phyloP scores from a whole-genome alignment of 306 rosid genomes.

The Acacia crassicarpa region DNA sequence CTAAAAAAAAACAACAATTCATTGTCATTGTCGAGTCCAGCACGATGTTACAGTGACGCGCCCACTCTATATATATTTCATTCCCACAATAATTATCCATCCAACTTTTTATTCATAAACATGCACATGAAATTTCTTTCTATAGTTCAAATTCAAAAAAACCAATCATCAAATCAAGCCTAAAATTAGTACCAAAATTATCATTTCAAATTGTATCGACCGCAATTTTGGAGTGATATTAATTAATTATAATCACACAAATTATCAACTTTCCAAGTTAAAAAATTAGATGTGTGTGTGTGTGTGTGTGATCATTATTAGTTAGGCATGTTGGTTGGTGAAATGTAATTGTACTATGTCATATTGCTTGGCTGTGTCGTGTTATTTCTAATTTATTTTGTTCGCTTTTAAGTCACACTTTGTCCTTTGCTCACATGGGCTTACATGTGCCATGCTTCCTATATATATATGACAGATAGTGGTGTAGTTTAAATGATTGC shows the following conservation, averaged over 20 bases:
- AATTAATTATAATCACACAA: not conserved
- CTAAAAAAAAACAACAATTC: not conserved
- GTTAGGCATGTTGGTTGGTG: slow-evolving; percentile 16
- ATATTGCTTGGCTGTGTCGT: not conserved
- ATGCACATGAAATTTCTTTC: not conserved
- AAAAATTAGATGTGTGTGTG: not conserved
- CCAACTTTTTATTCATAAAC: not conserved
- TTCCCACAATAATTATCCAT: not conserved
- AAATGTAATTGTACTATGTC: slow-evolving; percentile 1
- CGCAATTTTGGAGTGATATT: not conserved
- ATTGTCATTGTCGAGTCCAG: not conserved
- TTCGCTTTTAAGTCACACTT: slow-evolving; percentile 7
- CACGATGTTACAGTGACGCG: not conserved
- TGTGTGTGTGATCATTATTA: not conserved
- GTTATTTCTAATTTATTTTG: slow-evolving; percentile 4
- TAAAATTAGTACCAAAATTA: not conserved
- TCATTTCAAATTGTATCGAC: not conserved
- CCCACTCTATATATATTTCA: not conserved
- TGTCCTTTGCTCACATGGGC: not conserved
- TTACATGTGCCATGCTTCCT: slow-evolving; percentile 12
- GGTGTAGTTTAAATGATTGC: not conserved
- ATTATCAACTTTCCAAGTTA: not conserved
- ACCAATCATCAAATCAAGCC: not conserved
- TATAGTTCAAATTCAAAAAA: not conserved
- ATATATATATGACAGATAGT: not conserved